Base-by-base conservation (phyloP, 306 rosid species). In the Lathyrus oleraceus region DNA sequence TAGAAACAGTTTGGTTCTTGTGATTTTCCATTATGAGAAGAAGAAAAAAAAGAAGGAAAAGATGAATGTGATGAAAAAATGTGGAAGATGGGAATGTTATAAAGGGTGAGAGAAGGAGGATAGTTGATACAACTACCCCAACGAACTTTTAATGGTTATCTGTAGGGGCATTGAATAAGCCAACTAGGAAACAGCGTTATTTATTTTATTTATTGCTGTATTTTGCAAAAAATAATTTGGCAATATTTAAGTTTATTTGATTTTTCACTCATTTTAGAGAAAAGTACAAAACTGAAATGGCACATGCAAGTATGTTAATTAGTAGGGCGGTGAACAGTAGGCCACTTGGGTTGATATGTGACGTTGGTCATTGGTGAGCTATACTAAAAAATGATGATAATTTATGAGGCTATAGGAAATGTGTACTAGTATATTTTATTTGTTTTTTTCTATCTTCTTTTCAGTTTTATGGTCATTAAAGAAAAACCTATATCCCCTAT, bases 51-150 rank as follows among this genome's bases (percentile, higher is more conserved):
- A 52, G 13, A 74, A 52, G 13, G 13, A 42, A 61, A 44, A 62
- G 65, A 19, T 23, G 8, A 62, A 57, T 74, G 72, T 36, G 17
- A 43, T 64, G 53, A 39, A 70, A 83, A 74, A 67, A 2, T 8
- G 20, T 48, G 74, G 35, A 63, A 35, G 81, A 59, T 75, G 71
- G 32, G 6, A 65, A 58, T 80, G 75, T 66, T 76, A 58, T 71
- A 28, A 80, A 80, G 65, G 75, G 81, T 8, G 42, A 11, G 54
- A 43, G 64, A 51, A 45, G 15, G 42, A 54, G 72, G 19, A 87
- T 83, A 67, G 91, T 36, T 1, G 83, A 89, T 93, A 63, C 98
- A 93, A 90, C 98, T 17, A 87, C 98, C 94, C 97, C 94, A 88
- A 81, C 98, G 91, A 88, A 90, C 96, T 64, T 72, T 82, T 90